Evolutionary conservation across 257 asterid species (phyloP).

Genomic region (Penstemon newberryi): DNA sequence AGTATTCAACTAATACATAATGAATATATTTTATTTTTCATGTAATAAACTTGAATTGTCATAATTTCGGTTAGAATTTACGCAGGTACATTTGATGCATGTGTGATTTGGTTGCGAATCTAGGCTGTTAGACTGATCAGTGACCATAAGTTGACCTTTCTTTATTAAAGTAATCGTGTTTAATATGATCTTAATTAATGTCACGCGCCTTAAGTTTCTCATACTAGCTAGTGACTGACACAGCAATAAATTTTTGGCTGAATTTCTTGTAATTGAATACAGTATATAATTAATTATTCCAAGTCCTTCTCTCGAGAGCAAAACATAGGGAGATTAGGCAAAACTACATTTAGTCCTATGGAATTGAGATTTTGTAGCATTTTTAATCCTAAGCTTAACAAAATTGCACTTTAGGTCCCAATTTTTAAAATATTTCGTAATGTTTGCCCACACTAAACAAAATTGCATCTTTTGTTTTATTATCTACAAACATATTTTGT

Average conservation of each 20-base stretch:
- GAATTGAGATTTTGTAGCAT: too few species aligned
- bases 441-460: too few species aligned
- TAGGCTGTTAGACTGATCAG: slow-evolving; percentile 45
- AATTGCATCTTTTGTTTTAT: too few species aligned
- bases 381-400: too few species aligned
- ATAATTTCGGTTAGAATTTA: too few species aligned
- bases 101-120: slow-evolving; percentile 48
- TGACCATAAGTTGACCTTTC: slow-evolving; percentile 62
- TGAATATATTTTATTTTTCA: too few species aligned
- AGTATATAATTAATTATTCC: background rate
- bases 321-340: background rate
- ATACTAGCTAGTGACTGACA: slow-evolving; percentile 7
- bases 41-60: too few species aligned
- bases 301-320: background rate
- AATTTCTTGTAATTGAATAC: slow-evolving; percentile 10
- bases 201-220: slow-evolving; percentile 22
- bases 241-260: slow-evolving; percentile 17
- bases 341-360: too few species aligned
- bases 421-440: too few species aligned
- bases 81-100: slow-evolving; percentile 4
- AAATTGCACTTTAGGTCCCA: too few species aligned
- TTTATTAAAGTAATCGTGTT: slow-evolving; percentile 24
- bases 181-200: slow-evolving; percentile 17
- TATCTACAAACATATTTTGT: too few species aligned
- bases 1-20: too few species aligned